Evolutionary conservation across 495 filamentous ascomycete genomes (phyloP).

Genomic region (Aspergillus homomorphus): DNA sequence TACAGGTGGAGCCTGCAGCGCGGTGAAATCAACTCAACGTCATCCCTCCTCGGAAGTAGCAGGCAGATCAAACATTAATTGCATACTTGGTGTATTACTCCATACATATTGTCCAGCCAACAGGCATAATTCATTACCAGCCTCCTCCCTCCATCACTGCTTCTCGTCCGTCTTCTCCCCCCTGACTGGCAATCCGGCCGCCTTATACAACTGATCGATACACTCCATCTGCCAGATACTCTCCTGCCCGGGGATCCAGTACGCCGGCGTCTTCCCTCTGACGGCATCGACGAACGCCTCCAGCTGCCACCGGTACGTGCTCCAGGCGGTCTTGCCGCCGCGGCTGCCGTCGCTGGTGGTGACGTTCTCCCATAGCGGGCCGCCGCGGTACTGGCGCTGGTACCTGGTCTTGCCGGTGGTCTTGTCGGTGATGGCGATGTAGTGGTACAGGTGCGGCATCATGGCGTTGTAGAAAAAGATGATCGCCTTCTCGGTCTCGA

Average conservation of each 20-base stretch:
- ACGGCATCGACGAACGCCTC: constrained; percentile 55
- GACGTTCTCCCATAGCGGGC: constrained; percentile 23
- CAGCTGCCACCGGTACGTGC: constrained; percentile 50
- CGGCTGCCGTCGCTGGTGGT: constrained; percentile 14
- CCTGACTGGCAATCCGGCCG: constrained; percentile 1
- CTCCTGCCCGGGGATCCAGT: constrained; percentile 49
- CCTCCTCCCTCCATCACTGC: too few relatives aligned
- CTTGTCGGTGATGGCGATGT: constrained; percentile 34
- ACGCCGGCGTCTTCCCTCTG: constrained; percentile 32
- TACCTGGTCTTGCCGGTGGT: constrained; percentile 30
- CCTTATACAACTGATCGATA: constrained; percentile 50
- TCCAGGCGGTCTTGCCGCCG: constrained; percentile 49
- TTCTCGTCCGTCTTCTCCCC: not conserved
- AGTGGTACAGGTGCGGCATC: constrained; percentile 39
- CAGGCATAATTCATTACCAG: too few relatives aligned
- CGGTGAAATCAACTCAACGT: not conserved
- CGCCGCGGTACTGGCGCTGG: constrained; percentile 32
- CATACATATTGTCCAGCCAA: too few relatives aligned
- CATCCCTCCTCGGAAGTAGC: not conserved
- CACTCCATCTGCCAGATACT: constrained; percentile 48
- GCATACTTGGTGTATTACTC: too few relatives aligned
- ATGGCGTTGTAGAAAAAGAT: constrained; percentile 38
- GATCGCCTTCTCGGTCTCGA: constrained; percentile 35
- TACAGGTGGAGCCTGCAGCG: too few relatives aligned
- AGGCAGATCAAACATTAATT: not conserved